Base-by-base conservation (phyloP, 1,284 basidiomycete species). In the Trametes sp. region DNA sequence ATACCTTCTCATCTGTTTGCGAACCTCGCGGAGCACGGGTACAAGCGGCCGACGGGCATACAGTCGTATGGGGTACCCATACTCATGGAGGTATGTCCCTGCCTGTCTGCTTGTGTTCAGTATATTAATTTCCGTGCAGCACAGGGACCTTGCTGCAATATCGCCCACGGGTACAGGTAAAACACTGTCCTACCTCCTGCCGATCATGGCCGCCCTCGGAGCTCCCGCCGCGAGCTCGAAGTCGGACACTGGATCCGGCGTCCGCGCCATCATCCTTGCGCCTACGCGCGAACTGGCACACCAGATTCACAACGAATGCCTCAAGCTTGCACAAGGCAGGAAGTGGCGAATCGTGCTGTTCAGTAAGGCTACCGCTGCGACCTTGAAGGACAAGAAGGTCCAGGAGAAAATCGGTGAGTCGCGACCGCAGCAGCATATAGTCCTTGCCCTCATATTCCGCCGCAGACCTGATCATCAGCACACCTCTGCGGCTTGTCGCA, bases 261-360 rank as follows among this genome's bases (percentile, higher is more conserved):
- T 90, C 14, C 84, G 96, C 62, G 90, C 93, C 0, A 71, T 99
- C 19, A 81, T 99, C 54, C 77, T 99, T 57, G 93, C 94, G 1
- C 98, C 98, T 1, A 99, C 98, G 0, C 88, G 95, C 66, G 98
- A 99, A 79, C 78, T 99, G n/a, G 96, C 97, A 0, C 90, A 95
- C 68, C 98, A 99, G 74, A 98, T 99, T 62, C 85, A 95, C 65
- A 95, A 95, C 61, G 98, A 99, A 74, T 94, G 92, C 65, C 74
- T 93, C 48, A 95, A 94, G 73, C 80, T 98, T 14, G 90, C 91
- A 1, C 82, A 88, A 65, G 94, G 93, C 8, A 84, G 93, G 51
- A 92, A 90, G 69, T 98, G 96, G 95, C 83, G 88, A 56, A 84
- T 92, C 33, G 80, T 94, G 2, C 80, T 98, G 24, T 90, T 95